Conservation (phyloP, 345 rosid species). For the Bruguiera gymnorhiza region DNA sequence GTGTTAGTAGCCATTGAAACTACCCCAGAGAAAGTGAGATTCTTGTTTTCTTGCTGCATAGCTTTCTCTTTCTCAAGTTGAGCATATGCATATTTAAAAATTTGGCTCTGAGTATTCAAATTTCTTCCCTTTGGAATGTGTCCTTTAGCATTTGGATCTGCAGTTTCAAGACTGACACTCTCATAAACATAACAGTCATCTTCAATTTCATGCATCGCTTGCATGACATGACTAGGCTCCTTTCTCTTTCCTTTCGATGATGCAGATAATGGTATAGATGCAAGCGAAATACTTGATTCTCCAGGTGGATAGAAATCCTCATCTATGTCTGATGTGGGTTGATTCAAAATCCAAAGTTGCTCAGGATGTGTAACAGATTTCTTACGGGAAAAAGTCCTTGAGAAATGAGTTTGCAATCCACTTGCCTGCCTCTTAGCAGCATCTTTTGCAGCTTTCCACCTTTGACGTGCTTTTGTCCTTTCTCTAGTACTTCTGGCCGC, state of each 20-base stretch:
- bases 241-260: slow-evolving; percentile 34
- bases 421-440: slow-evolving; percentile 65
- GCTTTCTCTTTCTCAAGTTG: slow-evolving; percentile 87
- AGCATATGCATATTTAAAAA: slow-evolving; percentile 71
- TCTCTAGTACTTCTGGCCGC: slow-evolving; percentile 69
- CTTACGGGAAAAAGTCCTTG: slow-evolving; percentile 58
- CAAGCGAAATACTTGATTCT: slow-evolving; percentile 27
- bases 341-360: slow-evolving; percentile 41
- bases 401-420: slow-evolving; percentile 63
- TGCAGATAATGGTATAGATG: slow-evolving; percentile 21
- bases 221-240: slow-evolving; percentile 31
- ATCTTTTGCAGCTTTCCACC: slow-evolving; percentile 72
- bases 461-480: slow-evolving; percentile 69
- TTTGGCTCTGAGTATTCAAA: slow-evolving; percentile 58
- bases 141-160: slow-evolving; percentile 34
- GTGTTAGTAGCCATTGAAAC: slow-evolving; percentile 56
- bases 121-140: slow-evolving; percentile 37
- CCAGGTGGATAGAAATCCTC: slow-evolving; percentile 38
- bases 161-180: slow-evolving; percentile 25
- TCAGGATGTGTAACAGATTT: slow-evolving; percentile 28
- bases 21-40: slow-evolving; percentile 75
- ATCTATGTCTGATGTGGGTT: slow-evolving; percentile 33
- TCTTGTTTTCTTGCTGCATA: slow-evolving; percentile 44
- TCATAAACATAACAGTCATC: slow-evolving; percentile 30
- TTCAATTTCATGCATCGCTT: slow-evolving; percentile 45